These are phyloP conservation scores for Epicoccum sorghinum DNA, from an alignment of 2,329 filamentous ascomycete species.

Conservation along the genomic window DNA sequence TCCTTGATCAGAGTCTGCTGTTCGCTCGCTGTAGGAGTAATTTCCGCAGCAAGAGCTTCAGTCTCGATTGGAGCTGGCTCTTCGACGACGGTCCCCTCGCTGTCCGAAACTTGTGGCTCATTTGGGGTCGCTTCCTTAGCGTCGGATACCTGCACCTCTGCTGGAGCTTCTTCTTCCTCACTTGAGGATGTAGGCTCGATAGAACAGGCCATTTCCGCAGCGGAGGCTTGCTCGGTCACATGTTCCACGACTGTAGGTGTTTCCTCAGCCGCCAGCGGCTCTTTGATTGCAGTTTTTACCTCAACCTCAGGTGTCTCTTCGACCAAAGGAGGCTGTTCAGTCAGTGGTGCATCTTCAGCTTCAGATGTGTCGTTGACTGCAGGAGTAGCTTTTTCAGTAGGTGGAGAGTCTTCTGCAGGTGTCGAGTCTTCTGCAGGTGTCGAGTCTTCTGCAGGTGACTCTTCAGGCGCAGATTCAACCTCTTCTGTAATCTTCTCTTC, in stretches of 20 bases:
- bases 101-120: no score
- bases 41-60: no score
- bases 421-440: not conserved
- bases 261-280: not conserved
- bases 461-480: not conserved
- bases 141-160: no score
- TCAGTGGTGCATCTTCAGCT: not conserved
- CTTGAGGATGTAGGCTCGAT: no score
- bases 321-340: not conserved
- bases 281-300: not conserved
- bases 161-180: no score
- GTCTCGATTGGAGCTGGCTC: no score
- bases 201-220: not conserved
- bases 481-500: not conserved
- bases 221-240: not conserved
- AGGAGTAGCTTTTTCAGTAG: not conserved
- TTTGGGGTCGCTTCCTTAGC: no score
- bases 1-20: no score
- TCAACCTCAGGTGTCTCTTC: not conserved
- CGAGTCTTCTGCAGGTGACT: not conserved
- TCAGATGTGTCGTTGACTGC: not conserved
- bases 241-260: not conserved
- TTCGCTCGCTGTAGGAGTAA: no score
- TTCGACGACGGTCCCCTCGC: no score
- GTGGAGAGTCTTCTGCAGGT: not conserved